phyloP scores from a whole-genome alignment of 305 asterid genomes.

The Solanum hybrid region DNA sequence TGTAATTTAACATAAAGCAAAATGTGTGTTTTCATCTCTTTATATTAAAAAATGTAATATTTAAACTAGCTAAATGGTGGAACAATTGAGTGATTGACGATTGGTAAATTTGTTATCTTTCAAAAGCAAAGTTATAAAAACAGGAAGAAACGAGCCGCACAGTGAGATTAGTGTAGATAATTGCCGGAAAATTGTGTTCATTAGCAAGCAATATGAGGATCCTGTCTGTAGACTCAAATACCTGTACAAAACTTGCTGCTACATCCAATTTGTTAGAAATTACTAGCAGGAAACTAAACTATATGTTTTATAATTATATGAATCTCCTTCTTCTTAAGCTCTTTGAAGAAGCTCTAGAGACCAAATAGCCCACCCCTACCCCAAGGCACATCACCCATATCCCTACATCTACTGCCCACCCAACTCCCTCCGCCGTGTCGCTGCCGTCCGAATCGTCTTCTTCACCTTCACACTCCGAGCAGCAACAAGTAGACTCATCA shows the following conservation, averaged over 20 bases:
- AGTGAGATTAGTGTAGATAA: background rate
- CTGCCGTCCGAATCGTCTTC: conserved; percentile 8
- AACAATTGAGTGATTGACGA: background rate
- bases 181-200: background rate
- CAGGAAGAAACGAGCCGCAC: background rate
- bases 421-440: conserved; percentile 31
- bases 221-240: background rate
- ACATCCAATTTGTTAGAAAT: background rate
- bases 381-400: conserved; percentile 70
- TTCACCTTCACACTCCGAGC: conserved; percentile 21
- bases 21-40: background rate
- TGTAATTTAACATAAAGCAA: no score
- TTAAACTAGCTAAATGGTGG: no score
- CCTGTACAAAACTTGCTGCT: background rate
- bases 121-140: background rate
- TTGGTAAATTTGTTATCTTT: background rate
- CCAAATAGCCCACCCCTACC: conserved; percentile 54
- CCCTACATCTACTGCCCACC: conserved; percentile 76
- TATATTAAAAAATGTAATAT: no score
- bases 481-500: conserved; percentile 34
- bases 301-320: background rate
- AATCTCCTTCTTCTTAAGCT: conserved; percentile 9
- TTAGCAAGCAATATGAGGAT: background rate
- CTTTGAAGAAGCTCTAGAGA: conserved; percentile 38
- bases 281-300: background rate